Percentiles rank a stretch among this genome's conserved stretches.
Conservation (phyloP, 345 rosid genomes). For the Microcos paniculata region DNA sequence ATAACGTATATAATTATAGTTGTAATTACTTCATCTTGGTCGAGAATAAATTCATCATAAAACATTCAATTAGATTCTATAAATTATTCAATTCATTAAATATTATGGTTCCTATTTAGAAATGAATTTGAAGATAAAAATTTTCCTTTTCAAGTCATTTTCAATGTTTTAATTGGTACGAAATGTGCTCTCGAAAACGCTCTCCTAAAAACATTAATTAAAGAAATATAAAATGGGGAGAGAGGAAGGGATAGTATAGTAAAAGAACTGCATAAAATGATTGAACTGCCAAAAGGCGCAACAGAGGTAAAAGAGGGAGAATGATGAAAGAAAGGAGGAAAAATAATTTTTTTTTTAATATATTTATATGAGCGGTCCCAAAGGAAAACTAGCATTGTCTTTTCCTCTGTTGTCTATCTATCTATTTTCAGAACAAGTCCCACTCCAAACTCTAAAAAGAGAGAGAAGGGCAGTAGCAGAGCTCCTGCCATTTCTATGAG, state of each 20-base stretch:
- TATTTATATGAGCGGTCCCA: slow-evolving; percentile 37
- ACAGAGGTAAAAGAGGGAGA: background rate
- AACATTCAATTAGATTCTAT: background rate
- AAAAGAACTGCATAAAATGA: slow-evolving; percentile 22
- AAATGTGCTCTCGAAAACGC: background rate
- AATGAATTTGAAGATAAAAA: background rate
- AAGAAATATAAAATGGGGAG: background rate
- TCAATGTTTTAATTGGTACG: background rate
- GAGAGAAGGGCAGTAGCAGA: background rate
- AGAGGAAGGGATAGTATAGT: slow-evolving; percentile 19
- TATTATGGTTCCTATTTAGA: background rate
- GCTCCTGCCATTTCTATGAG: background rate
- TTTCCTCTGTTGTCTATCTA: slow-evolving; percentile 39
- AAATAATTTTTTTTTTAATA: no score
- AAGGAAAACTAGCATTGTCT: slow-evolving; percentile 46
- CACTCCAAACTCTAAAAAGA: background rate
- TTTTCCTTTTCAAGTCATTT: background rate
- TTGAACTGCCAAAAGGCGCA: slow-evolving; percentile 8
- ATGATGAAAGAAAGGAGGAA: no score
- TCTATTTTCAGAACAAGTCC: slow-evolving; percentile 16
- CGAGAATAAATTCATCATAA: no score
- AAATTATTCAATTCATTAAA: background rate
- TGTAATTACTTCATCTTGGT: background rate
- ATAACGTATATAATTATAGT: no score
- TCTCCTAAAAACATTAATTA: background rate